phyloP scores from a whole-genome alignment of 257 asterid species.

The Jaltomata sinuosa region DNA sequence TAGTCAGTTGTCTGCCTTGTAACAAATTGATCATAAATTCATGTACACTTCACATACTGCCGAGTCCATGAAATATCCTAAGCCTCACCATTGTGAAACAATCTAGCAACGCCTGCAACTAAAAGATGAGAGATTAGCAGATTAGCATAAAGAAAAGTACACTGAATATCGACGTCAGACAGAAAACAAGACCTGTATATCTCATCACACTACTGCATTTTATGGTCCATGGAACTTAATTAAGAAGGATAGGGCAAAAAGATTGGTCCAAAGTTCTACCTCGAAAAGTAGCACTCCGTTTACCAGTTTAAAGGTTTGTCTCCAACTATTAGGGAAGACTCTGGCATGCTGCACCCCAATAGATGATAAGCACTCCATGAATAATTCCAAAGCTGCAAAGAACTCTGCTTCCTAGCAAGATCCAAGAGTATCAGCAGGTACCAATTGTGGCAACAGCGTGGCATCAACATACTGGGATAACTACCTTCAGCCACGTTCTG shows the following conservation, averaged over 20 bases:
- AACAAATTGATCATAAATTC: not conserved
- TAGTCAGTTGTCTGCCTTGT: not conserved
- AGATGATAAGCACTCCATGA: not conserved
- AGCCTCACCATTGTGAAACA: not conserved
- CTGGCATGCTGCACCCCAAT: not conserved
- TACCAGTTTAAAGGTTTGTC: not conserved
- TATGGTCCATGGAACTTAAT: not conserved
- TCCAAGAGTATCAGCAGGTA: not conserved
- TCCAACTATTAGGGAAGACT: not conserved
- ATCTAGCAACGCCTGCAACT: not conserved
- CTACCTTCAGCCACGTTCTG: not conserved
- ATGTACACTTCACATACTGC: not conserved
- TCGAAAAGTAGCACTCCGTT: not conserved
- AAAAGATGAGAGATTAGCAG: not conserved
- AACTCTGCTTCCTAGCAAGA: not conserved
- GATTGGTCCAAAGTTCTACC: not conserved
- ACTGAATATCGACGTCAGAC: not conserved
- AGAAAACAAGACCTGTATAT: not conserved
- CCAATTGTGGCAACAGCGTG: not conserved
- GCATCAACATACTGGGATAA: not conserved
- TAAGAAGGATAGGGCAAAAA: not conserved
- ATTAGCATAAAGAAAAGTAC: not conserved
- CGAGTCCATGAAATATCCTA: not conserved
- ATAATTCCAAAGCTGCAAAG: no score
- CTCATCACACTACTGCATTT: not conserved